Evolutionary conservation across 2,329 filamentous ascomycete genomes (phyloP).

Genomic region (Fusarium penzigii): DNA sequence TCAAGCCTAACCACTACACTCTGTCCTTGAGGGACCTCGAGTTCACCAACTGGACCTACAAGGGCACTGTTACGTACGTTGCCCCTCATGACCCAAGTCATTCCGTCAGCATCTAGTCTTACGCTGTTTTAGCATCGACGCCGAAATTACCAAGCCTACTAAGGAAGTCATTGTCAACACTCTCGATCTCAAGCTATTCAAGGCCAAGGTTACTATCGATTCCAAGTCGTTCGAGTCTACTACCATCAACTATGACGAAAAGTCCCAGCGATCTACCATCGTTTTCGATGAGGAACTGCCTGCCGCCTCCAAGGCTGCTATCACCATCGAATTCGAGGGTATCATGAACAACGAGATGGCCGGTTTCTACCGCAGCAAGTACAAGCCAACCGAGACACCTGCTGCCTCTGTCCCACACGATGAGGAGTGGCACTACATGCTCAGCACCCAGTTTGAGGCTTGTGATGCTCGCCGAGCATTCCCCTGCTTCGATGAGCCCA

Average conservation of each 20-base stretch:
- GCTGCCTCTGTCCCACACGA: conserved; percentile 77
- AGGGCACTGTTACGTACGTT: conserved; percentile 70
- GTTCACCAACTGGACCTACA: conserved; percentile 73
- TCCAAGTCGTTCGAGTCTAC: conserved; percentile 60
- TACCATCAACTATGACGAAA: conserved; percentile 76
- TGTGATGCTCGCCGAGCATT: conserved; percentile 94
- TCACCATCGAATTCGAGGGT: conserved; percentile 76
- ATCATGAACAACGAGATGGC: conserved; percentile 89
- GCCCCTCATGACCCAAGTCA: conserved; percentile 7
- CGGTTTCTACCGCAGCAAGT: conserved; percentile 92
- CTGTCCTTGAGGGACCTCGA: conserved; percentile 81
- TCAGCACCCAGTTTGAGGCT: conserved; percentile 97
- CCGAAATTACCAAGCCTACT: conserved; percentile 69
- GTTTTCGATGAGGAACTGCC: conserved; percentile 72
- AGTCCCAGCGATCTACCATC: conserved; percentile 80
- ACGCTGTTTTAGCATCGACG: conserved; percentile 61
- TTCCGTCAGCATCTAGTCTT: conserved; percentile 3
- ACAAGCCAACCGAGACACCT: conserved; percentile 75
- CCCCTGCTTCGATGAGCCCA: conserved; percentile 97
- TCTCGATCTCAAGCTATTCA: conserved; percentile 76
- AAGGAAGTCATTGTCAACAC: conserved; percentile 82
- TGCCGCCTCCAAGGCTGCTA: conserved; percentile 62
- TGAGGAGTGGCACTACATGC: conserved; percentile 68
- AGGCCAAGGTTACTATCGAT: conserved; percentile 60
- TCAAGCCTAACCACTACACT: conserved; percentile 84